Conservation (phyloP, 495 filamentous ascomycete genomes). For the Trichodelitschia bisporula region DNA sequence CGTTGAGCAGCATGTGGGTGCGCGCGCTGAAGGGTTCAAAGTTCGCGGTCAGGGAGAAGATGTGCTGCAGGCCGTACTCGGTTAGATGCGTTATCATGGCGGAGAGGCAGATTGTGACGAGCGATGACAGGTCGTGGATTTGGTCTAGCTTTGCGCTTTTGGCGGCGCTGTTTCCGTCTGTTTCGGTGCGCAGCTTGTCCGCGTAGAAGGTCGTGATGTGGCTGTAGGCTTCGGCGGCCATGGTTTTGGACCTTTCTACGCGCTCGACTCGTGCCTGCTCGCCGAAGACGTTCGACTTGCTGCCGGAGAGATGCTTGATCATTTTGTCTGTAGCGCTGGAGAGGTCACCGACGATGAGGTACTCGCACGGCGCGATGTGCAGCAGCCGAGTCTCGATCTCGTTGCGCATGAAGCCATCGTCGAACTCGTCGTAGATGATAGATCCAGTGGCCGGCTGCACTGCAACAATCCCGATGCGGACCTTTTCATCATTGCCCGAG, state of each 20-base stretch:
- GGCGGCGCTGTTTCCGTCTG: slow-evolving; percentile 21
- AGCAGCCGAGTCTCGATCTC: slow-evolving; percentile 87
- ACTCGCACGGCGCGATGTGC: slow-evolving; percentile 89
- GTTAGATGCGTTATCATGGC: slow-evolving; percentile 90
- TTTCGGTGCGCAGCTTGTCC: slow-evolving; percentile 41
- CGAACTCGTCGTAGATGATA: slow-evolving; percentile 88
- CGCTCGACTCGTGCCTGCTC: slow-evolving; percentile 70
- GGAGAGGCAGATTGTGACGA: slow-evolving; percentile 78
- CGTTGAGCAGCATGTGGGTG: slow-evolving; percentile 90
- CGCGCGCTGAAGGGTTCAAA: slow-evolving; percentile 91
- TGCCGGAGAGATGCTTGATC: slow-evolving; percentile 69
- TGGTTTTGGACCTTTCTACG: slow-evolving; percentile 51
- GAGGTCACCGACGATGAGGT: slow-evolving; percentile 81
- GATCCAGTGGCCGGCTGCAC: slow-evolving; percentile 92
- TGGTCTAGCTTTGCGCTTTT: slow-evolving; percentile 49
- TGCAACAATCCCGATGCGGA: slow-evolving; percentile 76
- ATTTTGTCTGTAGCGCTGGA: slow-evolving; percentile 89
- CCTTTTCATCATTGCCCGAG: slow-evolving; percentile 75
- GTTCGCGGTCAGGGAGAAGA: slow-evolving; percentile 91
- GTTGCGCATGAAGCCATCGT: slow-evolving; percentile 94
- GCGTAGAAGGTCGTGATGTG: slow-evolving; percentile 93
- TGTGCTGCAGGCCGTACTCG: slow-evolving; percentile 85
- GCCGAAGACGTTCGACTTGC: slow-evolving; percentile 78
- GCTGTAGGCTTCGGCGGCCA: slow-evolving; percentile 60
- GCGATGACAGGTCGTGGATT: slow-evolving; percentile 60